A percentile compares a stretch with the other conserved stretches of the same genome.
Evolutionary conservation across 192 early-diverging fungal species (phyloP).

Genomic region (Entrophospora sp.): DNA sequence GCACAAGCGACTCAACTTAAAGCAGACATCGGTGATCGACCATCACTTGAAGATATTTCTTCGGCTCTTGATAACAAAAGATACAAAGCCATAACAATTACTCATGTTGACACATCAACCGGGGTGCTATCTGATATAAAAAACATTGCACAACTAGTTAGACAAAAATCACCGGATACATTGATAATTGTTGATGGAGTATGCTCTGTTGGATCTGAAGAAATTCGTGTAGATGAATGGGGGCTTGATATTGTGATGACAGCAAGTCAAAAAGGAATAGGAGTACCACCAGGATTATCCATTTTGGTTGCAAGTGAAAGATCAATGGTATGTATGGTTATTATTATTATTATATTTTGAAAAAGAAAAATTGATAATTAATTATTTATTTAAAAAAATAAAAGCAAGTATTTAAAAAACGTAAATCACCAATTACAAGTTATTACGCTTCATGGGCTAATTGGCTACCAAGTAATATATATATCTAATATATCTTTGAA

Average conservation of each 20-base stretch:
- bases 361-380: no score
- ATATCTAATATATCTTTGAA: background rate
- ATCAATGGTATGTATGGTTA: constrained; percentile 37
- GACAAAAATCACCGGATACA: constrained; percentile 70
- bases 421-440: constrained; percentile 70
- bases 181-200: constrained; percentile 93
- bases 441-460: constrained; percentile 91
- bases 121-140: constrained; percentile 83
- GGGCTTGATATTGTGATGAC: constrained; percentile 86
- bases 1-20: constrained; percentile 74
- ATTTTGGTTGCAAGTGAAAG: constrained; percentile 77
- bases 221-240: constrained; percentile 88
- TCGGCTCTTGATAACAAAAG: constrained; percentile 51
- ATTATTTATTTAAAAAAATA: no score
- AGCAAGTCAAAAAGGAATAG: constrained; percentile 92
- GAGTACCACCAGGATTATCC: constrained; percentile 87
- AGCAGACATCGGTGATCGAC: constrained; percentile 60
- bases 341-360: background rate
- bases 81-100: constrained; percentile 85
- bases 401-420: constrained; percentile 46
- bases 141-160: constrained; percentile 63
- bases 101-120: constrained; percentile 95
- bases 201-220: constrained; percentile 90
- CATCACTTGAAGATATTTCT: constrained; percentile 57
- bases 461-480: constrained; percentile 73